Percentiles rank a stretch among this genome's conserved stretches.
Conservation (phyloP, 345 rosid genomes). For the Anacardium occidentale region DNA sequence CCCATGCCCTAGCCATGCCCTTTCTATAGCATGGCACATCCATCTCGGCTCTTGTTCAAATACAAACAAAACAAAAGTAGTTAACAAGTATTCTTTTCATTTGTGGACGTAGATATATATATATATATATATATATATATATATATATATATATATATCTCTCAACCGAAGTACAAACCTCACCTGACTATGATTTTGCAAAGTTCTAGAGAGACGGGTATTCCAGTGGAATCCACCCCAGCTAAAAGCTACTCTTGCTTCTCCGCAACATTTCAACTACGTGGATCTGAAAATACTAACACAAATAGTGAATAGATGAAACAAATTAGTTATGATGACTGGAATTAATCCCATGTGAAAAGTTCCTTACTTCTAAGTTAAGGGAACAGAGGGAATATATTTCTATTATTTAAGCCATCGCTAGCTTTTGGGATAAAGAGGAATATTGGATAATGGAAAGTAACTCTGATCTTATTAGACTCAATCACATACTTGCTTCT, state of each 20-base stretch:
- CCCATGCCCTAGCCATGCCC: no score
- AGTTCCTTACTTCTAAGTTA: neutral
- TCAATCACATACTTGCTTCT: slow-evolving; percentile 22
- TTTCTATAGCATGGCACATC: no score
- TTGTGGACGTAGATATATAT: neutral
- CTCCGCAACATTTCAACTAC: neutral
- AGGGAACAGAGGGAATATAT: neutral
- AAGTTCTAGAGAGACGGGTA: no score
- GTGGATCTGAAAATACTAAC: neutral
- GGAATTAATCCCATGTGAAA: slow-evolving; percentile 11
- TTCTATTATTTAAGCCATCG: neutral
- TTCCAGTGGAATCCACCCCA: slow-evolving; percentile 4
- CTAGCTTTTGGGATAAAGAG: neutral
- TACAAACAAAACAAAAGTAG: neutral
- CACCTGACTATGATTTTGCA: neutral
- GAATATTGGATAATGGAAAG: neutral
- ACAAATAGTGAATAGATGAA: neutral
- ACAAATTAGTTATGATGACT: neutral
- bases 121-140: no score
- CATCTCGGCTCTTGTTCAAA: neutral
- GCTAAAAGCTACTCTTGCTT: neutral
- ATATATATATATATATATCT: no score
- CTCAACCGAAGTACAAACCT: neutral
- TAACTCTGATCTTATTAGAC: neutral
- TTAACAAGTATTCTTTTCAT: neutral